These are phyloP conservation scores for Lactarius trivialis DNA, from an alignment of 768 basidiomycete species.

Conservation along the genomic window DNA sequence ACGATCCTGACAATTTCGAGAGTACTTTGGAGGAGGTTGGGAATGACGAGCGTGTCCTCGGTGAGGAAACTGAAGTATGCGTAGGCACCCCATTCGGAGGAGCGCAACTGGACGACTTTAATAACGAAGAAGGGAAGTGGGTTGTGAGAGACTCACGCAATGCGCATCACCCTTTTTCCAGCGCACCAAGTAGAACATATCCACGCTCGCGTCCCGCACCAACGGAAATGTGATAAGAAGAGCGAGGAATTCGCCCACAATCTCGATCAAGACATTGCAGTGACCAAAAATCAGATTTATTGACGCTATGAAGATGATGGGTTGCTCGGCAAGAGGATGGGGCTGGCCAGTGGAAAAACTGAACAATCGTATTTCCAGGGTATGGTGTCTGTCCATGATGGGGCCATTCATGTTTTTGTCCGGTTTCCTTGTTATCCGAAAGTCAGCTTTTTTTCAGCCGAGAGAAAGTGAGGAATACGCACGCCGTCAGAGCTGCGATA, in stretches of 20 bases:
- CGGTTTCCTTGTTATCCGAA: constrained; percentile 1
- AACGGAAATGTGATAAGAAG: constrained; percentile 17
- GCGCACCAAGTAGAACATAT: constrained; percentile 24
- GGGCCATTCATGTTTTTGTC: background rate
- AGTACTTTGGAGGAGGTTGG: constrained; percentile 22
- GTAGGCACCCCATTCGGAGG: constrained; percentile 19
- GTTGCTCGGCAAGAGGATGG: constrained; percentile 16
- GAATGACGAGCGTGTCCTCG: constrained; percentile 26
- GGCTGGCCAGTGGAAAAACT: constrained; percentile 18
- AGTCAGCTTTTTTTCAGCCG: background rate
- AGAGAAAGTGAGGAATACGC: background rate
- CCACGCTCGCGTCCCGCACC: constrained; percentile 4
- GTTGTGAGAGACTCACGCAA: constrained; percentile 21
- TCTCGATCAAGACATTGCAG: constrained; percentile 17
- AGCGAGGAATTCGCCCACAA: constrained; percentile 20
- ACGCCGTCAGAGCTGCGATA: constrained; percentile 18
- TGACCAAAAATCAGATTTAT: constrained; percentile 5
- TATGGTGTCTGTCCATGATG: background rate
- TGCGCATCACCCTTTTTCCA: constrained; percentile 28
- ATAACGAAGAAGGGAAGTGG: background rate
- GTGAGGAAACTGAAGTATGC: constrained; percentile 28
- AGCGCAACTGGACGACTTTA: constrained; percentile 11
- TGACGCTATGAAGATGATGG: constrained; percentile 13
- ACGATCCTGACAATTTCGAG: constrained; percentile 24
- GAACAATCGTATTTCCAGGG: constrained; percentile 17